A percentile compares a stretch with the other conserved stretches of the same genome.
phyloP scores from a whole-genome alignment of 345 rosid genomes.

The Raphanus raphanistrum region DNA sequence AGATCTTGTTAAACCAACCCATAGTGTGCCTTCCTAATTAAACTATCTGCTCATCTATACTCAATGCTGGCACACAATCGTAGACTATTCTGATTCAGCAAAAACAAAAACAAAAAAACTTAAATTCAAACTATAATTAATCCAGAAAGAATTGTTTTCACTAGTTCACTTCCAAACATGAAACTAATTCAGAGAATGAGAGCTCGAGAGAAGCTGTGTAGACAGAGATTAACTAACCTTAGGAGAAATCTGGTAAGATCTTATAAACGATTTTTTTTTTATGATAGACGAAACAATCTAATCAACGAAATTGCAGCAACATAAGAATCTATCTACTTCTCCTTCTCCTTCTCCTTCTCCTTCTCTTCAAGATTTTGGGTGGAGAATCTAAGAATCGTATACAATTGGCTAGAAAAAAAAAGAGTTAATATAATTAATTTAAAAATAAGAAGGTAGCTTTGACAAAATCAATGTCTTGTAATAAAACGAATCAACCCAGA shows the following conservation, averaged over 20 bases:
- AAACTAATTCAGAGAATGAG: no score
- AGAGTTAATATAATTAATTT: neutral
- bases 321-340: slow-evolving; percentile 28
- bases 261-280: slow-evolving; percentile 1
- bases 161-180: no score
- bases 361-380: neutral
- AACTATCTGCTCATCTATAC: slow-evolving; percentile 51
- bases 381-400: slow-evolving; percentile 34
- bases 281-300: slow-evolving; percentile 21
- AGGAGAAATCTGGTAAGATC: slow-evolving; percentile 31
- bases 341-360: neutral
- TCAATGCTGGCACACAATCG: slow-evolving; percentile 42
- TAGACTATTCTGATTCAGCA: slow-evolving; percentile 9
- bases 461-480: slow-evolving; percentile 34
- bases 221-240: neutral
- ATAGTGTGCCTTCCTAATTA: slow-evolving; percentile 33
- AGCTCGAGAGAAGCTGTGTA: no score
- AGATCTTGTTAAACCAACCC: slow-evolving; percentile 88
- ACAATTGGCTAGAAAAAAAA: slow-evolving; percentile 22
- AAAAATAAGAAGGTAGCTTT: slow-evolving; percentile 21
- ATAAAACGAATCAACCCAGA: slow-evolving; percentile 31
- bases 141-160: slow-evolving; percentile 10
- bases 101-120: no score
- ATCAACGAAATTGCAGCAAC: slow-evolving; percentile 23
- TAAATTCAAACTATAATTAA: neutral